A percentile compares a stretch with the other conserved stretches of the same genome.
These are phyloP conservation scores for Panaeolus papilionaceus DNA, from an alignment of 768 basidiomycete genomes.

Conservation along the genomic window DNA sequence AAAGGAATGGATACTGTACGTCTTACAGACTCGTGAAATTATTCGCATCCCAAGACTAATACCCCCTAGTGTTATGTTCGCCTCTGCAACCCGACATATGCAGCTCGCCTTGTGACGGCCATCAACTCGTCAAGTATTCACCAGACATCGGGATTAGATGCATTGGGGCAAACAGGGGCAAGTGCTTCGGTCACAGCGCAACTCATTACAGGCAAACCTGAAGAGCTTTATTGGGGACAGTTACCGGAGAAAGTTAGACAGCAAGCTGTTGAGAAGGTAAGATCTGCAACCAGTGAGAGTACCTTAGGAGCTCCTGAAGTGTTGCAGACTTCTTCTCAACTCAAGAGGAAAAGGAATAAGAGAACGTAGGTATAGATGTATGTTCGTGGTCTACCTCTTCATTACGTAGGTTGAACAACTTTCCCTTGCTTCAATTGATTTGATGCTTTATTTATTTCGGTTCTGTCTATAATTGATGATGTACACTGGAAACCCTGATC, in stretches of 20 bases:
- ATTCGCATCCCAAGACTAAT: neutral
- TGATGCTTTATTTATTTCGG: neutral
- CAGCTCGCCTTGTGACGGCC: conserved; percentile 48
- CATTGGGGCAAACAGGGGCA: conserved; percentile 40
- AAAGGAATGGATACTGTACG: conserved; percentile 79
- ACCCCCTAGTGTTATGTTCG: conserved; percentile 72
- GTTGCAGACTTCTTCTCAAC: neutral
- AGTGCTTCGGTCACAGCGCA: conserved; percentile 52
- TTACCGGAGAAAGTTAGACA: conserved; percentile 73
- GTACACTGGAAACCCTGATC: conserved; percentile 6
- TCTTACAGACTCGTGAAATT: conserved; percentile 20
- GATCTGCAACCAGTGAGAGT: conserved; percentile 15
- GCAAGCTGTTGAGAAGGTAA: conserved; percentile 60
- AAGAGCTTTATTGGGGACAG: conserved; percentile 78
- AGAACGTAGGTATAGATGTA: neutral
- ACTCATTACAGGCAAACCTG: conserved; percentile 62
- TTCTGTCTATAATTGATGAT: conserved; percentile 3
- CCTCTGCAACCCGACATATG: conserved; percentile 56
- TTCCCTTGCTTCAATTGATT: neutral
- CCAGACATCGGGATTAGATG: conserved; percentile 63
- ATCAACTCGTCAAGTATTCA: conserved; percentile 44
- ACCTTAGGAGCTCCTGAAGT: neutral
- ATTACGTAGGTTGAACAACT: neutral
- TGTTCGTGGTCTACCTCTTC: neutral
- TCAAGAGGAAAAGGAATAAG: neutral